Evolutionary conservation across 768 basidiomycete genomes (phyloP).

Genomic region (Punctularia strigosozonata): DNA sequence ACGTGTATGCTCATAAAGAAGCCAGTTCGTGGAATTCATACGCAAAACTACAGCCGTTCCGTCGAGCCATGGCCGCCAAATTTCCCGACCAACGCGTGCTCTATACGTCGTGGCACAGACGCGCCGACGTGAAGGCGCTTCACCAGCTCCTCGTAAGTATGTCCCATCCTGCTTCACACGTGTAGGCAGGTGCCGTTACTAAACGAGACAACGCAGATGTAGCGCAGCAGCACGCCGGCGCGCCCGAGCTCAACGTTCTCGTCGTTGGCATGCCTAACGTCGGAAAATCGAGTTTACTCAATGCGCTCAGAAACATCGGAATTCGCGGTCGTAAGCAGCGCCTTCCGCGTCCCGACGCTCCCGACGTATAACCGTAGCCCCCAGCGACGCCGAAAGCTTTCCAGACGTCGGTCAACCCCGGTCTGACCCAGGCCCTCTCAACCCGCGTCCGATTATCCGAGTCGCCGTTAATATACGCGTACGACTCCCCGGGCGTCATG

Average conservation of each 20-base stretch:
- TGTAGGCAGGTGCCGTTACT: neutral
- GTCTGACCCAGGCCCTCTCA: slow-evolving; percentile 80
- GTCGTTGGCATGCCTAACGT: slow-evolving; percentile 99
- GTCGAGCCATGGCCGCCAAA: slow-evolving; percentile 53
- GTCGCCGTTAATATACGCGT: slow-evolving; percentile 81
- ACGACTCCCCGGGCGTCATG: slow-evolving; percentile 96
- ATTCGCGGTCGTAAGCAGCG: slow-evolving; percentile 67
- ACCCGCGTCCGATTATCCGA: slow-evolving; percentile 78
- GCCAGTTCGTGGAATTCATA: no score
- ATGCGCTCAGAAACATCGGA: slow-evolving; percentile 79
- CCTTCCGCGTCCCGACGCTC: slow-evolving; percentile 1
- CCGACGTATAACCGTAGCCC: neutral
- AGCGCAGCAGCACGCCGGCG: slow-evolving; percentile 55
- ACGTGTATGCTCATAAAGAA: no score
- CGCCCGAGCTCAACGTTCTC: slow-evolving; percentile 74
- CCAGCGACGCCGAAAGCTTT: slow-evolving; percentile 80
- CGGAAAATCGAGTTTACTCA: slow-evolving; percentile 91
- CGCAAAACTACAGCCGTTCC: slow-evolving; percentile 45
- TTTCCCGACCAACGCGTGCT: slow-evolving; percentile 60
- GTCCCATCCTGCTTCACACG: slow-evolving; percentile 20
- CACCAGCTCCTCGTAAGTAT: slow-evolving; percentile 64
- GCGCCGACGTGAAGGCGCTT: slow-evolving; percentile 50
- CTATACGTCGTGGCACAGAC: slow-evolving; percentile 63
- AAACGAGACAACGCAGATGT: slow-evolving; percentile 34
- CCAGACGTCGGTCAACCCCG: slow-evolving; percentile 80